Evolutionary conservation across 202 grass and related monocot species (phyloP).

Genomic region (Schoenoplectus triqueter): DNA sequence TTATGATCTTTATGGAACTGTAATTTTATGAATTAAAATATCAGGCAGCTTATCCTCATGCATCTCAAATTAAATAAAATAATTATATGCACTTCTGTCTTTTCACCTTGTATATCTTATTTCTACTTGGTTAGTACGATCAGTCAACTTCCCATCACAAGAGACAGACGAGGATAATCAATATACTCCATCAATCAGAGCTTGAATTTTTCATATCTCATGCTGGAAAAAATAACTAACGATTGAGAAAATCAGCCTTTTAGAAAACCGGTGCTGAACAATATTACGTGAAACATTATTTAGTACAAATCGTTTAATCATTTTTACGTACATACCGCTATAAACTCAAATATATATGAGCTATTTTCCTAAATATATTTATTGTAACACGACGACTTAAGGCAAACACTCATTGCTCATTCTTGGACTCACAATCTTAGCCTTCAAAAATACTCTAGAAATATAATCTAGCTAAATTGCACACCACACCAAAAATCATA

Average conservation of each 20-base stretch:
- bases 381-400: neutral
- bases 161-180: neutral
- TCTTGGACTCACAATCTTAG: neutral
- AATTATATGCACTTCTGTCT: too few relatives aligned
- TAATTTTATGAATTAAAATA: neutral
- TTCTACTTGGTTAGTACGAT: neutral
- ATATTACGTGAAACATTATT: conserved; percentile 5
- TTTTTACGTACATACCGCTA: neutral
- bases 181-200: neutral
- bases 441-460: conserved; percentile 4
- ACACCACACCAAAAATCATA: conserved; percentile 31
- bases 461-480: conserved; percentile 15
- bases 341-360: neutral
- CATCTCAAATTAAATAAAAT: too few relatives aligned
- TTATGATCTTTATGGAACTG: too few relatives aligned
- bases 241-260: neutral
- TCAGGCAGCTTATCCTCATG: neutral
- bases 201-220: neutral
- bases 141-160: conserved; percentile 12
- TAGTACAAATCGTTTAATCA: conserved; percentile 8
- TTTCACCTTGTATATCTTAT: neutral
- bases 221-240: neutral
- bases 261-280: neutral
- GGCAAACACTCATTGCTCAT: conserved; percentile 5
- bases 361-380: conserved; percentile 14